Evolutionary conservation across 2,329 filamentous ascomycete species (phyloP), one percentile per base, ranked within the genome.

Genomic region (Colletotrichum sp.): DNA sequence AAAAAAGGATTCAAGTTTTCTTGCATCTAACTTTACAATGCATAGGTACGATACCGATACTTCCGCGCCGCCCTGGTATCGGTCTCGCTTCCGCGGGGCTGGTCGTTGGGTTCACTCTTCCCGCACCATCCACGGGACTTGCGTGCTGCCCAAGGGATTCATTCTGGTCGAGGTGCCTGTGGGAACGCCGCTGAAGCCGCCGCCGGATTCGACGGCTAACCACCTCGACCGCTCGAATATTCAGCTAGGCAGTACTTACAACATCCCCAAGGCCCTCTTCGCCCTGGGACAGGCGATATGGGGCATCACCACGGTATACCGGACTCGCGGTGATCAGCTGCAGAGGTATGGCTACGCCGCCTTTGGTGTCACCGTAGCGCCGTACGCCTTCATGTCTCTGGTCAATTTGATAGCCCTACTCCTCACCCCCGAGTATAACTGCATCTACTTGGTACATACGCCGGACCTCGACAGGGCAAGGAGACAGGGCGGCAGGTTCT

Each of bases 381-480:
- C 81, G 5, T 83, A 83, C 72, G 79, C 78, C 6, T 64, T 82
- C 69, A 83, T 83, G 82, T 81, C 79, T 18, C 60, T 83, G 52
- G 68, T 82, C 12, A 83, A 83, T 60, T 55, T 81, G 8, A 68
- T 80, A 10, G 79, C 76, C 4, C 79, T 81, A 8, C 57, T 82
- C 24, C 60, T 80, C 5, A 79, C 78, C 8, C 81, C 81, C 0
- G 80, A 83, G 52, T 83, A 82, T 24, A 75, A 81, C 57, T 78
- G 77, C 8, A 67, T 83, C 4, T 82, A 80, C 62, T 78, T 83
- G 26, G 78, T 83, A 6, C 70, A 77, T n/a, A 75, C 68, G 1
- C 71, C 64, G 5, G 74, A 76, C 18, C 75, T 77, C 15, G 76
- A 77, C n/a, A 76, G 21, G 16, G 76, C 76, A 5, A 59, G 62